Percentiles rank a stretch among this genome's conserved stretches.
These are phyloP conservation scores for Mycena citricolor DNA, from an alignment of 1,284 basidiomycete species.

Conservation along the genomic window DNA sequence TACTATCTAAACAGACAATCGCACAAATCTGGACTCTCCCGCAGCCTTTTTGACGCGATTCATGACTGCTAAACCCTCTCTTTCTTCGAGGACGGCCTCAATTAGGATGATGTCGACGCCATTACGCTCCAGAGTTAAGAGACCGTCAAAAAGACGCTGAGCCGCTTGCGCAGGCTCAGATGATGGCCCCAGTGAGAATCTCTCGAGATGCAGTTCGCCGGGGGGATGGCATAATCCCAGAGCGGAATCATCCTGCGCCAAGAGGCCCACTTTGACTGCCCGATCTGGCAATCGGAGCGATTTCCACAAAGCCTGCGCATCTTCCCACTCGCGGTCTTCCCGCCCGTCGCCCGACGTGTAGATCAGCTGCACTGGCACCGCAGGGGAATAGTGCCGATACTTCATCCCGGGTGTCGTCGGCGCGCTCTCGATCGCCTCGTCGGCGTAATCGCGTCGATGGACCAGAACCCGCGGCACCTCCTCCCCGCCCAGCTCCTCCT, in stretches of 20 bases:
- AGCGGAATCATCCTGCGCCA: slow-evolving; percentile 67
- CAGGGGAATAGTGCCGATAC: slow-evolving; percentile 95
- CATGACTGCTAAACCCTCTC: slow-evolving; percentile 94
- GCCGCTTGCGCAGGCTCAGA: slow-evolving; percentile 71
- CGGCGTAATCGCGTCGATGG: slow-evolving; percentile 71
- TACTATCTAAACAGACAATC: no score
- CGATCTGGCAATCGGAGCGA: slow-evolving; percentile 35
- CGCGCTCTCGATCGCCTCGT: slow-evolving; percentile 62
- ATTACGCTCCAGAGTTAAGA: slow-evolving; percentile 76
- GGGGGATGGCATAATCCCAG: slow-evolving; percentile 42
- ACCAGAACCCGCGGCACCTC: slow-evolving; percentile 63
- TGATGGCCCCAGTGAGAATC: slow-evolving; percentile 61
- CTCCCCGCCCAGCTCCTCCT: slow-evolving; percentile 37
- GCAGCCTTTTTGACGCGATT: slow-evolving; percentile 97
- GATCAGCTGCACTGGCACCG: slow-evolving; percentile 79
- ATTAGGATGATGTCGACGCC: slow-evolving; percentile 86
- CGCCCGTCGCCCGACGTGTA: slow-evolving; percentile 50
- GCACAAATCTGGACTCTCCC: slow-evolving; percentile 56
- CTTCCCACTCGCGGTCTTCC: slow-evolving; percentile 27
- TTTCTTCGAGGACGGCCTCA: slow-evolving; percentile 81
- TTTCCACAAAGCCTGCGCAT: slow-evolving; percentile 40
- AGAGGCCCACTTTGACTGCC: slow-evolving; percentile 60
- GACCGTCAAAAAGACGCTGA: slow-evolving; percentile 83
- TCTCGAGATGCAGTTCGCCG: slow-evolving; percentile 49
- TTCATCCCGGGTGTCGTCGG: slow-evolving; percentile 99